Evolutionary conservation across 1,284 basidiomycete genomes (phyloP).

Genomic region (Cutaneotrichosporon spelunceum): DNA sequence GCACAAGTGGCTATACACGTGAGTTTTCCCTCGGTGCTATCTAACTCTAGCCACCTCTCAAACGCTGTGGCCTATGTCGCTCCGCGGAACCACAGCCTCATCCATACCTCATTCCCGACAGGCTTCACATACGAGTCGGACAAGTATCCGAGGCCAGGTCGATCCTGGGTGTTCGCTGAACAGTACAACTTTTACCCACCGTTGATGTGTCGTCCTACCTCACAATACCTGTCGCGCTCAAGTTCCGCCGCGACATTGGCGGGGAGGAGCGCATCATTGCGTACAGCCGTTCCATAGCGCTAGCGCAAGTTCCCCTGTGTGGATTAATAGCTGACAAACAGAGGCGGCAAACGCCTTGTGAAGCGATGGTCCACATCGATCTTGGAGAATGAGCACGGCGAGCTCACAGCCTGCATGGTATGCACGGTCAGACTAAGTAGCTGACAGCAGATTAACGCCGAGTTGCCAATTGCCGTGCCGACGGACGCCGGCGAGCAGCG

Average conservation of each 20-base stretch:
- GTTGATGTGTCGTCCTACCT: conserved; percentile 35
- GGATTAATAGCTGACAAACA: conserved; percentile 11
- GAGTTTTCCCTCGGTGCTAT: not conserved
- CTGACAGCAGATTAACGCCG: conserved; percentile 48
- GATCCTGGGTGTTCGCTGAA: conserved; percentile 55
- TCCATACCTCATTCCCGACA: conserved; percentile 72
- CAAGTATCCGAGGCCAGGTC: conserved; percentile 38
- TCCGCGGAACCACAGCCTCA: conserved; percentile 69
- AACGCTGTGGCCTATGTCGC: conserved; percentile 75
- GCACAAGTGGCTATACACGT: conserved; percentile 71
- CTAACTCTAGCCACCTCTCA: conserved; percentile 60
- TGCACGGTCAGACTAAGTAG: conserved; percentile 28
- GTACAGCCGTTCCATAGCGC: conserved; percentile 71
- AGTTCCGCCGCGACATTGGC: conserved; percentile 75
- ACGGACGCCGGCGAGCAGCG: conserved; percentile 25
- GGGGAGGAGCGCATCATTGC: conserved; percentile 74
- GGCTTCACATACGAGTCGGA: conserved; percentile 60
- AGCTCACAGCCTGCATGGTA: conserved; percentile 72
- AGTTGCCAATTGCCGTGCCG: conserved; percentile 40
- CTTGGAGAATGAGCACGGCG: conserved; percentile 61
- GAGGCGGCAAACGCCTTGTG: conserved; percentile 65
- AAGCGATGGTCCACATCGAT: conserved; percentile 64
- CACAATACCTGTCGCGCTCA: conserved; percentile 58
- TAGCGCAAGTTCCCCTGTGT: conserved; percentile 47
- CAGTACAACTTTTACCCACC: conserved; percentile 42